These are phyloP conservation scores for Ceratocystis diversiconidia DNA, from an alignment of 2,329 filamentous ascomycete species.

Conservation along the genomic window DNA sequence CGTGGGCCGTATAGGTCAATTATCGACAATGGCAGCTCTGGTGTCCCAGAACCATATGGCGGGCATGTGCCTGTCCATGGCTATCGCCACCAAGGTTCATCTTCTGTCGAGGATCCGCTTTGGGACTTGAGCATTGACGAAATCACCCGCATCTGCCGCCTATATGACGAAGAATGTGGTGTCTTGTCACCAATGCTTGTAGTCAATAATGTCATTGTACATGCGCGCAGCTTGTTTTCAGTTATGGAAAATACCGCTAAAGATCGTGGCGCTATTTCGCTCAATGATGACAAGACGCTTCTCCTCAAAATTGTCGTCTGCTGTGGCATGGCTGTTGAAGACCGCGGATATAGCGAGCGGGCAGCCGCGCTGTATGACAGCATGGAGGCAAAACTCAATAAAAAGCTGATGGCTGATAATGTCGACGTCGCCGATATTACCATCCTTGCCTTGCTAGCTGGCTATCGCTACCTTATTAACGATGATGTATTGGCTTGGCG, in stretches of 20 bases:
- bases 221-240: slow-evolving; percentile 53
- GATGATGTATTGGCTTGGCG: slow-evolving; percentile 80
- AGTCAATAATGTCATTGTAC: slow-evolving; percentile 54
- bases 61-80: background rate
- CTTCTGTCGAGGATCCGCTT: slow-evolving; percentile 50
- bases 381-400: slow-evolving; percentile 58
- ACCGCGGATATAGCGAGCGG: slow-evolving; percentile 61
- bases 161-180: slow-evolving; percentile 82
- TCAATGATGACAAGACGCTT: slow-evolving; percentile 43
- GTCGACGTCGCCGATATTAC: slow-evolving; percentile 35
- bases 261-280: slow-evolving; percentile 25
- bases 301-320: slow-evolving; percentile 75
- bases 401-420: slow-evolving; percentile 42
- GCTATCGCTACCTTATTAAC: slow-evolving; percentile 71
- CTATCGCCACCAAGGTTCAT: slow-evolving; percentile 11
- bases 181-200: slow-evolving; percentile 83
- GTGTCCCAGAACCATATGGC: slow-evolving; percentile 5
- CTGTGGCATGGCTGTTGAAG: slow-evolving; percentile 62
- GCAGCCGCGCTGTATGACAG: slow-evolving; percentile 62
- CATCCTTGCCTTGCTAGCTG: slow-evolving; percentile 38
- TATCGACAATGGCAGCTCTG: slow-evolving; percentile 14
- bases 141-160: slow-evolving; percentile 58
- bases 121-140: slow-evolving; percentile 68
- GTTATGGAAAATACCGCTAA: slow-evolving; percentile 47
- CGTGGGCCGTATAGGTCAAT: slow-evolving; percentile 13